Conservation (phyloP, 2,329 filamentous ascomycete species). For the Tolypocladium sp. region DNA sequence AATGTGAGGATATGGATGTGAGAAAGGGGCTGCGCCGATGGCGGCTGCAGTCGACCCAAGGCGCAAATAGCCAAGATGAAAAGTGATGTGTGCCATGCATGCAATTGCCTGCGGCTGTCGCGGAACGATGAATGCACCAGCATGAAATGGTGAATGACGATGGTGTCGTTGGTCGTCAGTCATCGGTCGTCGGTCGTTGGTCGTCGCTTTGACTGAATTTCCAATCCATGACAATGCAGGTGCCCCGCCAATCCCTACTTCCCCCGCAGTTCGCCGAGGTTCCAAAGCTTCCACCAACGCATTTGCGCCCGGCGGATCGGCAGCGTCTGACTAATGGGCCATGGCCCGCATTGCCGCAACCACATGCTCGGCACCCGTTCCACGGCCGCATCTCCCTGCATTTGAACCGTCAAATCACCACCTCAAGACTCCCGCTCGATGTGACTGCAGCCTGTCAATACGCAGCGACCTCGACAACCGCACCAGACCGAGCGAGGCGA, state of each 20-base stretch:
- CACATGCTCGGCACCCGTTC: background rate
- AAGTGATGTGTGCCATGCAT: background rate
- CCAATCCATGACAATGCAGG: background rate
- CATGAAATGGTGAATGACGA: background rate
- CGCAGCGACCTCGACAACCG: background rate
- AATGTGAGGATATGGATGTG: background rate
- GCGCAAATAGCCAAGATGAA: background rate
- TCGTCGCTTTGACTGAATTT: background rate
- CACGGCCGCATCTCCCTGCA: background rate
- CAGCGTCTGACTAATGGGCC: background rate
- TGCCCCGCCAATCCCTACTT: background rate
- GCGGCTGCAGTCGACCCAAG: background rate
- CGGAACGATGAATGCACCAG: too few species aligned
- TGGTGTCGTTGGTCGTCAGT: too few species aligned
- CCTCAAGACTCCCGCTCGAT: background rate
- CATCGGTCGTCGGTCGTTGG: background rate
- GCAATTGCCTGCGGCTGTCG: background rate
- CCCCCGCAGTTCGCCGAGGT: background rate
- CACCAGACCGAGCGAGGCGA: background rate
- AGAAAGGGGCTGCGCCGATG: background rate
- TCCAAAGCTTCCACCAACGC: background rate
- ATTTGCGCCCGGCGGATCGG: background rate
- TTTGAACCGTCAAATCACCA: background rate
- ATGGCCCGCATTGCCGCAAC: background rate
- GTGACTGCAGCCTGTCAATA: background rate